Evolutionary conservation across 2,329 filamentous ascomycete genomes (phyloP), one percentile per base, ranked within the genome.

Genomic region (Stagonosporopsis vannaccii): DNA sequence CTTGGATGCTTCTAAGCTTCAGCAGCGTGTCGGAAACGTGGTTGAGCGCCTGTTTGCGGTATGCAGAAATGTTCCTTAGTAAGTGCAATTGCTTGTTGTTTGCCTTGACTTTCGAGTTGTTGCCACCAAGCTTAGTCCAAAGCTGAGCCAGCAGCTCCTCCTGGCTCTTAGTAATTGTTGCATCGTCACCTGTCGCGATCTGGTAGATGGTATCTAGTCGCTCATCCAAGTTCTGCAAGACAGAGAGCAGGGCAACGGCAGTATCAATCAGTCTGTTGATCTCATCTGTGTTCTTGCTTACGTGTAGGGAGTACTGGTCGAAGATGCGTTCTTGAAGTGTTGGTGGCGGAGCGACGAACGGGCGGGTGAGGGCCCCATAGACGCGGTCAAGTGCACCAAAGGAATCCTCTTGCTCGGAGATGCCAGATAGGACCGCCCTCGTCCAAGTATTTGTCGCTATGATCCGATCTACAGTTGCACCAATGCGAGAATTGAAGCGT

Each of bases 381-480:
- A 82, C 80, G 2, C 66, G 63, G 65, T 76, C 46, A 66, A 82
- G 48, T 1, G 76, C 59, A 22, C 80, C 79, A 25, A 67, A 26
- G 12, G 69, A 68, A 0, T 75, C 74, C 50, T 81, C 75, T 8
- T 78, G 70, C 7, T 76, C 62, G 0, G 79, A 80, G n/a, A 91
- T 79, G 7, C 84, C 84, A 63, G 89, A 84, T 42, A 92, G 83
- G 41, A 88, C 86, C 15, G 86, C 82, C 43, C 87, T 83, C 0
- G 90, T 93, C 88, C 88, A 92, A 51, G 85, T 84, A 68, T 91
- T 92, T 52, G 90, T 91, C 59, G 82, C 84, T 56, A 93, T 87
- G 45, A 93, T 87, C 32, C 85, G 85, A 68, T 94, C 90, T 32
- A 93, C 87, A 1, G 88, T 87, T 11, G 86, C 83, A 4, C 89